These are phyloP conservation scores for Sodiomyces alkalinus DNA, from an alignment of 2,329 filamentous ascomycete genomes.

Conservation along the genomic window DNA sequence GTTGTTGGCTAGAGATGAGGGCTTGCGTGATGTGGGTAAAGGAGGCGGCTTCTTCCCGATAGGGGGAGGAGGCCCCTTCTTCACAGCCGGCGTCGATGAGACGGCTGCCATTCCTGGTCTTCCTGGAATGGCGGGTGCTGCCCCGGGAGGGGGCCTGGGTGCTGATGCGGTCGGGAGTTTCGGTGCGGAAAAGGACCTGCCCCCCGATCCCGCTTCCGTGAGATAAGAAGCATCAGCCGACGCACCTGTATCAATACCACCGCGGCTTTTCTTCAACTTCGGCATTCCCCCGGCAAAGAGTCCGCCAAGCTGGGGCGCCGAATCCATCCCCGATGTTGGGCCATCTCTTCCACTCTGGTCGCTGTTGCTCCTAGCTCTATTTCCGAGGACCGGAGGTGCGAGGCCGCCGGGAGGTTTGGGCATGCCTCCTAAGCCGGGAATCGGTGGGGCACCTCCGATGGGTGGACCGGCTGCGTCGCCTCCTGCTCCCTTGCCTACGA, in stretches of 20 bases:
- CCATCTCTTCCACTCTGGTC: constrained; percentile 43
- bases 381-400: constrained; percentile 56
- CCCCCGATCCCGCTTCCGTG: constrained; percentile 59
- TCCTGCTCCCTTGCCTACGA: constrained; percentile 41
- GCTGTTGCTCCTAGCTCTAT: constrained; percentile 70
- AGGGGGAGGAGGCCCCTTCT: constrained; percentile 60
- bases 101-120: too few relatives aligned
- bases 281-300: constrained; percentile 92
- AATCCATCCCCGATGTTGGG: constrained; percentile 25
- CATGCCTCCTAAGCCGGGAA: constrained; percentile 39
- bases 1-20: constrained; percentile 24
- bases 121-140: constrained; percentile 43
- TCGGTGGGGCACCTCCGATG: constrained; percentile 62
- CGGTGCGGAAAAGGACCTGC: constrained; percentile 28
- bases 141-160: constrained; percentile 42
- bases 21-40: constrained; percentile 44
- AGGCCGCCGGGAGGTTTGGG: constrained; percentile 44
- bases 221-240: constrained; percentile 51
- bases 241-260: constrained; percentile 56
- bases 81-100: constrained; percentile 34
- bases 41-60: constrained; percentile 62
- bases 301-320: constrained; percentile 69
- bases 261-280: constrained; percentile 77
- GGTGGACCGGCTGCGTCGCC: constrained; percentile 40
- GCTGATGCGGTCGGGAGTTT: constrained; percentile 37